Conservation (phyloP, 208 protist genomes). For the Leishmania aethiopica region DNA sequence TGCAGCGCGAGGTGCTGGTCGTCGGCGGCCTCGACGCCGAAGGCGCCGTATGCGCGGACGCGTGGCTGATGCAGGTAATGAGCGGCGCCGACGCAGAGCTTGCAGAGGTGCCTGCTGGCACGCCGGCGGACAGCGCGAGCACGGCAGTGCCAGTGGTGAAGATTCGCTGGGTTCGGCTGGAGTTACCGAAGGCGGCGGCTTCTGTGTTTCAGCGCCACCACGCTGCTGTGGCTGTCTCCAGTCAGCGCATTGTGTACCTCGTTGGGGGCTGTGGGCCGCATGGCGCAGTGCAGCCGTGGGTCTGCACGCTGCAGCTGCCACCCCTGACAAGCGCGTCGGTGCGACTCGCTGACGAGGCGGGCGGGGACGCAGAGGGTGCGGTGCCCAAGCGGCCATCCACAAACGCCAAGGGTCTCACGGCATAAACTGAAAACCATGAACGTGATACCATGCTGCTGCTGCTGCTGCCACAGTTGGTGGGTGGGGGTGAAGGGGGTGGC, state of each 20-base stretch:
- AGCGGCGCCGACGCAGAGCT: constrained; percentile 23
- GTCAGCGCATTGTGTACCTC: constrained; percentile 50
- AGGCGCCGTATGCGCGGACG: constrained; percentile 56
- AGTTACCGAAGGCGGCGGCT: not conserved
- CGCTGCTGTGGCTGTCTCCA: constrained; percentile 42
- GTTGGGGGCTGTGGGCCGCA: constrained; percentile 40
- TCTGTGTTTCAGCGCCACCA: constrained; percentile 30
- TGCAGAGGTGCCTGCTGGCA: constrained; percentile 11
- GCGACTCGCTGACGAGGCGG: constrained; percentile 1
- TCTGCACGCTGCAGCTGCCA: constrained; percentile 20
- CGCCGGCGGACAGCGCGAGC: not conserved
- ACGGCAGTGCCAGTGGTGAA: constrained; percentile 9
- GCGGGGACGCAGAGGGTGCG: not conserved
- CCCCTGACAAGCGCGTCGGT: constrained; percentile 16
- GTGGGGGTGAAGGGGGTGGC: not conserved
- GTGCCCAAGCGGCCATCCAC: not conserved
- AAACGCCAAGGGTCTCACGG: not conserved
- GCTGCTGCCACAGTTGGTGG: not conserved
- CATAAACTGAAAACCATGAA: not conserved
- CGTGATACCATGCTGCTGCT: not conserved
- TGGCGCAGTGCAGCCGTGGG: constrained; percentile 9
- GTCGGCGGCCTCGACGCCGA: constrained; percentile 67
- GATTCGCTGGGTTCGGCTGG: constrained; percentile 32
- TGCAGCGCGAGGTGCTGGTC: constrained; percentile 58
- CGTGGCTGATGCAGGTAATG: constrained; percentile 66